Evolutionary conservation across 2,329 filamentous ascomycete species (phyloP).

Genomic region (Penicillium nordicum): DNA sequence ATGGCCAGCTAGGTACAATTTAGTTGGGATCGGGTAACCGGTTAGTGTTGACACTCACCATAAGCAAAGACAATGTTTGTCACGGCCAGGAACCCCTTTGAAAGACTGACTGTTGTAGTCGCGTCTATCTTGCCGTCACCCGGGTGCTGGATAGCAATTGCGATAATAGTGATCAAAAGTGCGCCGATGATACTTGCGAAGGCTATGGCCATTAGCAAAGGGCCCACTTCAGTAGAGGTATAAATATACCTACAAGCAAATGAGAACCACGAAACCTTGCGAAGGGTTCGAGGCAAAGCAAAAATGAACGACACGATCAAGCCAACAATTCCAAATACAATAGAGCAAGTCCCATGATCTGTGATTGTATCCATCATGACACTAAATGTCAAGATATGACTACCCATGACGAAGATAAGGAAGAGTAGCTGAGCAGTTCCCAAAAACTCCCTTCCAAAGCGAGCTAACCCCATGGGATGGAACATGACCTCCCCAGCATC

Average conservation of each 20-base stretch:
- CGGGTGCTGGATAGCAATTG: conserved; percentile 53
- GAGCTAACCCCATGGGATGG: conserved; percentile 55
- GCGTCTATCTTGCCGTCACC: conserved; percentile 33
- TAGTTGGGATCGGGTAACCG: neutral
- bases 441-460: conserved; percentile 57
- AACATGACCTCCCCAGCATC: conserved; percentile 62
- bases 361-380: conserved; percentile 64
- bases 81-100: conserved; percentile 56
- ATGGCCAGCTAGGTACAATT: conserved; percentile 48
- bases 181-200: conserved; percentile 62
- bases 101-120: conserved; percentile 38
- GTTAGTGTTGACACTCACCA: conserved; percentile 36
- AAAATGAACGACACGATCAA: conserved; percentile 55
- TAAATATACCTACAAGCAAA: conserved; percentile 45
- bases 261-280: conserved; percentile 58
- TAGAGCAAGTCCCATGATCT: conserved; percentile 57
- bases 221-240: neutral
- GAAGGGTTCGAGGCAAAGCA: conserved; percentile 58
- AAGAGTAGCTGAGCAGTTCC: conserved; percentile 60
- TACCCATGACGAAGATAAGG: conserved; percentile 64
- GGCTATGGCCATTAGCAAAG: conserved; percentile 32
- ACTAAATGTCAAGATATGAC: conserved; percentile 64
- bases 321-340: conserved; percentile 58
- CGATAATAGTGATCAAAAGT: conserved; percentile 63
- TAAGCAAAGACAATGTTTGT: conserved; percentile 68